Evolutionary conservation across 2,329 filamentous ascomycete genomes (phyloP), one percentile per base, ranked within the genome.

Genomic region (Microdochium nivale): DNA sequence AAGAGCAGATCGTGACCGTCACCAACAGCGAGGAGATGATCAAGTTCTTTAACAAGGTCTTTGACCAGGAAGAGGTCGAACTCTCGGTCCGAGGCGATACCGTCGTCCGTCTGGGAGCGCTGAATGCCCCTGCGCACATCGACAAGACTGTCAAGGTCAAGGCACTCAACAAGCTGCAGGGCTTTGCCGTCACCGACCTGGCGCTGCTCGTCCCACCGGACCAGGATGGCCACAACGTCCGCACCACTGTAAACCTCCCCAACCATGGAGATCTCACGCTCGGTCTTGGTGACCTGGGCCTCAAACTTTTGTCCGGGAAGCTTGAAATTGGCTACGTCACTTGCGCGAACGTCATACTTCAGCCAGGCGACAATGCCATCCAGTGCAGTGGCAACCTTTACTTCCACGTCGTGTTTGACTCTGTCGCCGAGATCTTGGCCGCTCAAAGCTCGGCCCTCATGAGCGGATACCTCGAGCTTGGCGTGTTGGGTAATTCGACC

Each of bases 91-190:
- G 21, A 27, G 58, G 52, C 16, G 53, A 54, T 48, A 59, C 67
- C 11, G 68, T 61, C 49, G 62, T 62, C 2, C 60, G 60, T 21
- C 60, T 72, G 35, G 63, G 60, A 0, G 59, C 70, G 51, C 53
- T 70, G 23, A 69, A 68, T 50, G 55, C 52, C 33, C 48, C 49
- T 30, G 53, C 58, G 48, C 63, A 49, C 54, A 65, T 48, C 48
- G 59, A 25, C 64, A 68, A 32, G 67, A 65, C 50, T 60, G 65
- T 72, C 54, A 57, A 32, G 51, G 50, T 60, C 25, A 23, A 47
- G 16, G 59, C 44, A 2, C 54, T 62, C 8, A 50, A 55, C 23
- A 54, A 58, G 32, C 52, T 61, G 3, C 43, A 53, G 10, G 59
- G 59, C n/a, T 53, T 57, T 4, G 19, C 25, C 2, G 50, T 59